A percentile compares a stretch with the other conserved stretches of the same genome.
Conservation (phyloP, 805 yeast genomes). For the Saccharomycopsis sp. region DNA sequence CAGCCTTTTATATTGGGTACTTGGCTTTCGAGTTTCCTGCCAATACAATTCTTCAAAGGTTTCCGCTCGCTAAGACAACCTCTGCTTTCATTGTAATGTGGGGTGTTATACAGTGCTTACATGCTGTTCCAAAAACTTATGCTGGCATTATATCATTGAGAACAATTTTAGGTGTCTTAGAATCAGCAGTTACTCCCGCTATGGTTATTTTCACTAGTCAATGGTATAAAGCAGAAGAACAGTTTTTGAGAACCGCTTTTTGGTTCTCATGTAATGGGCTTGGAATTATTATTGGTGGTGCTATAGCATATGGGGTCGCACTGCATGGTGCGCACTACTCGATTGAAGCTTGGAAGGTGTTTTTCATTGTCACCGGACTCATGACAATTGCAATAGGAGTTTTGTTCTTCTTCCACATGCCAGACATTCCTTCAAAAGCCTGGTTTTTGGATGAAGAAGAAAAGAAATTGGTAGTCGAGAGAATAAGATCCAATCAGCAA, state of each 20-base stretch:
- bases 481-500: conserved; percentile 29
- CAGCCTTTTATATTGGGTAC: conserved; percentile 36
- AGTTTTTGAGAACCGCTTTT: conserved; percentile 29
- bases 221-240: conserved; percentile 29
- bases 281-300: conserved; percentile 24
- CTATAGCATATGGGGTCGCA: conserved; percentile 25
- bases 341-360: conserved; percentile 24
- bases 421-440: neutral
- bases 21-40: conserved; percentile 37
- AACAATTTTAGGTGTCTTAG: conserved; percentile 26
- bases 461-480: conserved; percentile 3
- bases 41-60: conserved; percentile 28
- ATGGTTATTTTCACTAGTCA: conserved; percentile 28
- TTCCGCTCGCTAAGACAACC: conserved; percentile 32
- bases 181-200: conserved; percentile 23
- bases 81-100: conserved; percentile 28
- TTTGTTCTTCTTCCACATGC: neutral
- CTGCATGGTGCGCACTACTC: conserved; percentile 24
- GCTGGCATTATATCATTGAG: conserved; percentile 33
- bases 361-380: conserved; percentile 2
- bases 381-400: conserved; percentile 1
- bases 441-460: neutral
- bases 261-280: conserved; percentile 30
- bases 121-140: conserved; percentile 31
- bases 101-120: conserved; percentile 30